Evolutionary conservation across 164 flowering plant genomes (phyloP).

Genomic region (Amborella trichopoda): DNA sequence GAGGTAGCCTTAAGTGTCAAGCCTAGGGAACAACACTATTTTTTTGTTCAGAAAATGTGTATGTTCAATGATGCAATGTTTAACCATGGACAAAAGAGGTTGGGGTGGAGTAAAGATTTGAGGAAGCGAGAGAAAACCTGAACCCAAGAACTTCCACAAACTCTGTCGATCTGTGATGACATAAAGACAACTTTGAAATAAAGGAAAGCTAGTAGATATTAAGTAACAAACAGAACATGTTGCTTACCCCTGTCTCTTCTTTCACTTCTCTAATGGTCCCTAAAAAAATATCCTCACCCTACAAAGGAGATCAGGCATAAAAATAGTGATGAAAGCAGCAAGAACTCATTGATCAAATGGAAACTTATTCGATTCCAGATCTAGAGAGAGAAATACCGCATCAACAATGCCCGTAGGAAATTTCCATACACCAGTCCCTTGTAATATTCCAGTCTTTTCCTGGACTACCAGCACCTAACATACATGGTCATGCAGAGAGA

Average conservation of each 20-base stretch:
- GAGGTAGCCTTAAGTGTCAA: background rate
- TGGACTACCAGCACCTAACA: slow-evolving; percentile 33
- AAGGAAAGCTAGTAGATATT: background rate
- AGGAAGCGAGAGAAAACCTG: slow-evolving; percentile 25
- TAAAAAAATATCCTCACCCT: slow-evolving; percentile 36
- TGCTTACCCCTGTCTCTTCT: slow-evolving; percentile 82
- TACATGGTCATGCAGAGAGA: background rate
- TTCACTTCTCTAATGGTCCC: slow-evolving; percentile 67
- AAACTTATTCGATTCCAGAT: background rate
- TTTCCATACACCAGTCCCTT: slow-evolving; percentile 34
- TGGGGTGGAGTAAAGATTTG: background rate
- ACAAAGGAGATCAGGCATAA: slow-evolving; percentile 3
- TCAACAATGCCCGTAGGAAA: slow-evolving; percentile 29
- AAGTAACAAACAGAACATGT: background rate
- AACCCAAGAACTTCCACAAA: slow-evolving; percentile 72
- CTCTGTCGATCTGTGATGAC: slow-evolving; percentile 56
- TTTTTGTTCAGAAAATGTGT: background rate
- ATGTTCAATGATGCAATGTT: too few relatives aligned
- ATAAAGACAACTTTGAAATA: background rate
- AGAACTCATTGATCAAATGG: background rate
- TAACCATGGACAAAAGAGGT: background rate
- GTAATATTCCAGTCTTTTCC: slow-evolving; percentile 23
- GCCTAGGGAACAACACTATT: background rate
- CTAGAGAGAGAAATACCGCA: slow-evolving; percentile 14
- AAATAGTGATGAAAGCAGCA: background rate